These are phyloP conservation scores for Clavulina sp. DNA, from an alignment of 768 basidiomycete genomes.

Conservation along the genomic window DNA sequence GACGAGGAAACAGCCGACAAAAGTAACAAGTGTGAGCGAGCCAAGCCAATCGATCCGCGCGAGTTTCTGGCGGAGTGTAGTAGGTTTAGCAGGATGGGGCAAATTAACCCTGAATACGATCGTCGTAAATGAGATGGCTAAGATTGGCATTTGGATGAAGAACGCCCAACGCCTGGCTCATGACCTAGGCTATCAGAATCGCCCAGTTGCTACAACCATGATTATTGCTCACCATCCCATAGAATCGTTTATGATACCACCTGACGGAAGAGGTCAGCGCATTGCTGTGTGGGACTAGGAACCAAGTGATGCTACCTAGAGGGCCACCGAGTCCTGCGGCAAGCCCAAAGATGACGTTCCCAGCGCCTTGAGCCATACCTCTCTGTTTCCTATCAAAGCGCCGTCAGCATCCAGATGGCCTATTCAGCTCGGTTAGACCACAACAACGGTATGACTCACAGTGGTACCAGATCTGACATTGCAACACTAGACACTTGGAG, in stretches of 20 bases:
- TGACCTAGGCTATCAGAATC: no score
- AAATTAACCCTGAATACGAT: constrained; percentile 68
- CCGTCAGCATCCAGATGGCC: background rate
- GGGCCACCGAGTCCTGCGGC: constrained; percentile 31
- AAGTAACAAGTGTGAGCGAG: constrained; percentile 56
- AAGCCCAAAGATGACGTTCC: constrained; percentile 75
- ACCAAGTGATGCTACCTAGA: constrained; percentile 16
- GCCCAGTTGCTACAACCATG: no score
- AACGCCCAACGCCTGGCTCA: constrained; percentile 74
- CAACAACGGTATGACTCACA: constrained; percentile 49
- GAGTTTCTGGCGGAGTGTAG: constrained; percentile 41
- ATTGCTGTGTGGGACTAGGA: no score
- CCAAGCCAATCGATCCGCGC: constrained; percentile 74
- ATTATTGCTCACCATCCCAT: constrained; percentile 68
- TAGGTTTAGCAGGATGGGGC: constrained; percentile 43
- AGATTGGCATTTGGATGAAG: constrained; percentile 62
- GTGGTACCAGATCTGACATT: constrained; percentile 73
- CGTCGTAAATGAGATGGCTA: constrained; percentile 51
- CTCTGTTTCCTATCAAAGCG: constrained; percentile 47
- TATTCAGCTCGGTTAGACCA: background rate
- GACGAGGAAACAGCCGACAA: constrained; percentile 52
- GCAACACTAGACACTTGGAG: constrained; percentile 59
- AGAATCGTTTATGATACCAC: constrained; percentile 41
- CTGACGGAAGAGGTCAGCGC: no score
- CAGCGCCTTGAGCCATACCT: constrained; percentile 81